Evolutionary conservation across 192 early-diverging fungal genomes (phyloP).

Genomic region (Linderina pennispora): DNA sequence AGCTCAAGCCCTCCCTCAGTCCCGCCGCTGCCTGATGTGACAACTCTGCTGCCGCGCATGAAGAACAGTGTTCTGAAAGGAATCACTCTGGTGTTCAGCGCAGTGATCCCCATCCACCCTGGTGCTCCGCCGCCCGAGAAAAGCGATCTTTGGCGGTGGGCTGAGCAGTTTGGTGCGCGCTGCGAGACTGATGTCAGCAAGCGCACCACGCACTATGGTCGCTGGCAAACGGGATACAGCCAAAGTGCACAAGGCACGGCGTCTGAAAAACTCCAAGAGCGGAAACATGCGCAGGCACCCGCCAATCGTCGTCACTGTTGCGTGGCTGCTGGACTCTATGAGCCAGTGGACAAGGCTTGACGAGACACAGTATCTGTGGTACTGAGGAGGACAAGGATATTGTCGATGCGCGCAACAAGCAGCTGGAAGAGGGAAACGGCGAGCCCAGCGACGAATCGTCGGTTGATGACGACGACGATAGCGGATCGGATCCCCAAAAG

Average conservation of each 20-base stretch:
- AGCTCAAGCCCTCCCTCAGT: slow-evolving; percentile 15
- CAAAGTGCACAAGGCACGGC: slow-evolving; percentile 66
- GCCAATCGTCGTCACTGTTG: slow-evolving; percentile 29
- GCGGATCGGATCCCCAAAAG: slow-evolving; percentile 4
- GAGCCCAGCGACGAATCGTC: slow-evolving; percentile 1
- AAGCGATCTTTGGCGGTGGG: slow-evolving; percentile 78
- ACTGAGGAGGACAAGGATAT: slow-evolving; percentile 18
- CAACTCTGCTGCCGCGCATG: slow-evolving; percentile 54
- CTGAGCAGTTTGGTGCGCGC: slow-evolving; percentile 73
- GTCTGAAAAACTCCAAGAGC: slow-evolving; percentile 7
- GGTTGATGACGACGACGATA: neutral
- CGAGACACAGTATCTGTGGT: slow-evolving; percentile 58
- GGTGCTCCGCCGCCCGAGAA: slow-evolving; percentile 49
- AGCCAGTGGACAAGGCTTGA: slow-evolving; percentile 63
- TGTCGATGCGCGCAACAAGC: slow-evolving; percentile 4
- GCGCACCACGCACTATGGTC: slow-evolving; percentile 81
- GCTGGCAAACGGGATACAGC: slow-evolving; percentile 71
- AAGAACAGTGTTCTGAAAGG: slow-evolving; percentile 62
- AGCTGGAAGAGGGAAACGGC: neutral
- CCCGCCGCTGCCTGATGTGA: slow-evolving; percentile 21
- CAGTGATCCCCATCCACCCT: slow-evolving; percentile 64
- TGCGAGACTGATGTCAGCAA: slow-evolving; percentile 58
- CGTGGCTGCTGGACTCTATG: slow-evolving; percentile 68
- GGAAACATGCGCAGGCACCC: slow-evolving; percentile 46
- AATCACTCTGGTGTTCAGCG: slow-evolving; percentile 68